Conservation (phyloP, 257 asterid genomes). For the Forsythia viridissima region DNA sequence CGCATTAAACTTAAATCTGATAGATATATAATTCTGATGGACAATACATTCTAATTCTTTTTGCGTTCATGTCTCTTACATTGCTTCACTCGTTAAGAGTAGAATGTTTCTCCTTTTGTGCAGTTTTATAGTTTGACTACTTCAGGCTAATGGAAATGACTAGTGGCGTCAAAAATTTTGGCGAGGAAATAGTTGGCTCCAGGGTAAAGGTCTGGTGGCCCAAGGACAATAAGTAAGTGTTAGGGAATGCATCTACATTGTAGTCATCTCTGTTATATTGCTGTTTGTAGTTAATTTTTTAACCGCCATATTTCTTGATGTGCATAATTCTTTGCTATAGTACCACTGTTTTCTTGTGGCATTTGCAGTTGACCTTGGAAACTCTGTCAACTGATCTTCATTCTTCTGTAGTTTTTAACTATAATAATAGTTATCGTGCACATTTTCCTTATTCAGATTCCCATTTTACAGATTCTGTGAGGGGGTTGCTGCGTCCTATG, state of each 20-base stretch:
- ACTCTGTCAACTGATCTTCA: background rate
- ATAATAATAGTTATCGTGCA: background rate
- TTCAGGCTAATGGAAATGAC: slow-evolving; percentile 35
- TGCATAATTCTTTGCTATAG: background rate
- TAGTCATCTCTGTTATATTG: background rate
- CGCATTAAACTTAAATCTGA: background rate
- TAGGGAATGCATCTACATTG: background rate
- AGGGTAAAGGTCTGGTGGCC: slow-evolving; percentile 64
- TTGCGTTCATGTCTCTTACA: background rate
- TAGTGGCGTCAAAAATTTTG: slow-evolving; percentile 26
- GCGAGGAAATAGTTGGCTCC: slow-evolving; percentile 48
- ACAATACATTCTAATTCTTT: background rate
- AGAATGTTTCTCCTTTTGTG: background rate
- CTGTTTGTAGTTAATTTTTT: background rate
- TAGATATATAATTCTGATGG: background rate
- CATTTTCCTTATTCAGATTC: slow-evolving; percentile 1
- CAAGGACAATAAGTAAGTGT: slow-evolving; percentile 47
- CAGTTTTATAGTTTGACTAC: background rate
- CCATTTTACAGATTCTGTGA: slow-evolving; percentile 47
- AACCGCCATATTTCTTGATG: background rate
- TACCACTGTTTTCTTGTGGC: background rate
- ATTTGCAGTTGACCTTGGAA: background rate
- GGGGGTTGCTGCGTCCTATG: slow-evolving; percentile 42
- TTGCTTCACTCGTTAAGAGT: background rate
- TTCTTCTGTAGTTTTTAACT: background rate